phyloP scores from a whole-genome alignment of 2,329 filamentous ascomycete species.

The Pseudogymnoascus sp. region DNA sequence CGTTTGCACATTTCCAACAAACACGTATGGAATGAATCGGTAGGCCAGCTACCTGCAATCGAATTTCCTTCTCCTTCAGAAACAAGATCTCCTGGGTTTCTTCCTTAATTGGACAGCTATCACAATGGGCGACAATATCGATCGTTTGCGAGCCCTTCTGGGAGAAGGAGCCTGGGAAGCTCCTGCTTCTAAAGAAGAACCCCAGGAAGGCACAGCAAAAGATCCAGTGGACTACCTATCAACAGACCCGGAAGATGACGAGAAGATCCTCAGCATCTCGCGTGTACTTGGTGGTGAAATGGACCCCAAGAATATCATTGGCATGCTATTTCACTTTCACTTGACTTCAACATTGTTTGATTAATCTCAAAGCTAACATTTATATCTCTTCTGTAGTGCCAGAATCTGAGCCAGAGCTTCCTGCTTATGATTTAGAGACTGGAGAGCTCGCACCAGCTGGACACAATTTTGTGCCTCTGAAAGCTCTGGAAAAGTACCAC shows the following conservation, averaged over 20 bases:
- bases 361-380: conserved; percentile 3
- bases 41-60: not conserved
- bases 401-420: not conserved
- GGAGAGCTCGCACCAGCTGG: conserved; percentile 22
- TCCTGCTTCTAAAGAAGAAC: not conserved
- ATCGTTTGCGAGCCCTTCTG: conserved; percentile 15
- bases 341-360: not conserved
- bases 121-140: conserved; percentile 11
- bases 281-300: not conserved
- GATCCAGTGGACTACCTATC: conserved; percentile 13
- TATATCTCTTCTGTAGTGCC: not conserved
- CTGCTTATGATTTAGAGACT: conserved; percentile 21
- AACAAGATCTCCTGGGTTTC: not conserved
- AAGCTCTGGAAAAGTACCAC: conserved; percentile 49
- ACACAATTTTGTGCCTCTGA: conserved; percentile 42
- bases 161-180: conserved; percentile 6
- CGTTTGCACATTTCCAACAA: not conserved
- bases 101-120: not conserved
- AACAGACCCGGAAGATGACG: conserved; percentile 19
- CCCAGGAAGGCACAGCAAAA: conserved; percentile 1
- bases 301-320: not conserved
- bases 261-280: conserved; percentile 7
- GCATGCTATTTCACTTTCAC: not conserved
- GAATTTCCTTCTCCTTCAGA: not conserved
- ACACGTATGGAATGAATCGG: not conserved